Evolutionary conservation across 1,139 yeast species (phyloP).

Genomic region (Nakaseomyces nivariensis): DNA sequence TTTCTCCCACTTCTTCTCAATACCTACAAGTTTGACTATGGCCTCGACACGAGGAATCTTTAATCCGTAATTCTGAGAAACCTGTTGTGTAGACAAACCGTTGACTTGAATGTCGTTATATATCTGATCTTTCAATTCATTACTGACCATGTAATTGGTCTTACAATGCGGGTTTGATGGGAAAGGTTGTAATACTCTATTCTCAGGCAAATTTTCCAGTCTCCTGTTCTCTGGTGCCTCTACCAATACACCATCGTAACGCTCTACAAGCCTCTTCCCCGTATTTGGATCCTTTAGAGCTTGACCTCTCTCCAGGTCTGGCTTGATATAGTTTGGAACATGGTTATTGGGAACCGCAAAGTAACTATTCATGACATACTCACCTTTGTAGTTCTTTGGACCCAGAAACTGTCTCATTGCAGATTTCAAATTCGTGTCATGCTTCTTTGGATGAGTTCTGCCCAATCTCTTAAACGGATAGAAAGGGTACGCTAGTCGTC

Average conservation of each 20-base stretch:
- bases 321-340: constrained; percentile 64
- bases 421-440: constrained; percentile 31
- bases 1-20: constrained; percentile 53
- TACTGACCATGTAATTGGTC: constrained; percentile 54
- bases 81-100: constrained; percentile 54
- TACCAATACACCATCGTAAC: constrained; percentile 17
- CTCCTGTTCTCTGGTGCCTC: constrained; percentile 11
- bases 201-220: constrained; percentile 28
- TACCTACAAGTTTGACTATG: constrained; percentile 51
- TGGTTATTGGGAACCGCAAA: constrained; percentile 64
- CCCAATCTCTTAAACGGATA: constrained; percentile 36
- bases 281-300: constrained; percentile 34
- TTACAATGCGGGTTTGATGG: constrained; percentile 62
- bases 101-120: constrained; percentile 45
- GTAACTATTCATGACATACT: constrained; percentile 68
- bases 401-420: constrained; percentile 52
- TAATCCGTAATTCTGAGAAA: constrained; percentile 71
- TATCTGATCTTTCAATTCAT: constrained; percentile 50
- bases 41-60: constrained; percentile 86
- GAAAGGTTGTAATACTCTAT: constrained; percentile 56
- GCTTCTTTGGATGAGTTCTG: constrained; percentile 35
- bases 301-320: constrained; percentile 40
- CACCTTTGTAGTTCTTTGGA: constrained; percentile 75
- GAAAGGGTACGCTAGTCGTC: constrained; percentile 40
- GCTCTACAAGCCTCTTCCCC: constrained; percentile 24